Evolutionary conservation across 805 yeast genomes (phyloP), one percentile per base, ranked within the genome.

Genomic region (Metschnikowia baotianmanensis): DNA sequence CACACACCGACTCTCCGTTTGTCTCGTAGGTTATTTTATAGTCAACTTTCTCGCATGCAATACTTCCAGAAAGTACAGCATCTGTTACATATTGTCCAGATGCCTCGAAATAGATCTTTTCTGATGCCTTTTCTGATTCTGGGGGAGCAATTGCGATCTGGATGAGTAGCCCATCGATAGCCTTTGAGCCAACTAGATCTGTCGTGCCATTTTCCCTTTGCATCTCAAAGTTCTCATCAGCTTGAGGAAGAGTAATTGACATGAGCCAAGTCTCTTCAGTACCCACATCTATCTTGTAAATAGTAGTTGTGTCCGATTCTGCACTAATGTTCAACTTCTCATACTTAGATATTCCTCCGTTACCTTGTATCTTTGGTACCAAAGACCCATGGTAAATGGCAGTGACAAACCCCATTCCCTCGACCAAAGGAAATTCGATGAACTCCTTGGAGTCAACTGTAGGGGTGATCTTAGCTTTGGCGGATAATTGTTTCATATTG

Each of bases 41-140:
- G 13, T 62, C 55, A 9, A 80, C 83, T 19, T 64, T 47, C 3
- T 61, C 44, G 13, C 79, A 78, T 19, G 67, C 63, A 5, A 67
- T 69, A 18, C 71, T 57, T 39, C 84, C 86, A 16, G 54, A 50
- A 16, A 82, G 53, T 4, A 54, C 42, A 15, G 80, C 81, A 24
- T 68, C 70, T 2, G 72, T 71, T 3, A 76, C 78, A 55, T 82
- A 85, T 49, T 71, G 65, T 29, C 95, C 95, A 29, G 93, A 90
- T 16, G 84, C 78, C 31, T 64, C 50, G 57, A 83, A 90, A 55
- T 81, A 80, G 46, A 58, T 63, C 6, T 64, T 57, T 18, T 72
- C 77, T 23, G 60, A 56, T 8, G n/a, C 16, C 6, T 12, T n/a
- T 10, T 25, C 33, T 5, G 34, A 21, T 2, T 34, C 12, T 5